These are phyloP conservation scores for Porpolomopsis calyptriformis DNA, from an alignment of 768 basidiomycete genomes.

Conservation along the genomic window DNA sequence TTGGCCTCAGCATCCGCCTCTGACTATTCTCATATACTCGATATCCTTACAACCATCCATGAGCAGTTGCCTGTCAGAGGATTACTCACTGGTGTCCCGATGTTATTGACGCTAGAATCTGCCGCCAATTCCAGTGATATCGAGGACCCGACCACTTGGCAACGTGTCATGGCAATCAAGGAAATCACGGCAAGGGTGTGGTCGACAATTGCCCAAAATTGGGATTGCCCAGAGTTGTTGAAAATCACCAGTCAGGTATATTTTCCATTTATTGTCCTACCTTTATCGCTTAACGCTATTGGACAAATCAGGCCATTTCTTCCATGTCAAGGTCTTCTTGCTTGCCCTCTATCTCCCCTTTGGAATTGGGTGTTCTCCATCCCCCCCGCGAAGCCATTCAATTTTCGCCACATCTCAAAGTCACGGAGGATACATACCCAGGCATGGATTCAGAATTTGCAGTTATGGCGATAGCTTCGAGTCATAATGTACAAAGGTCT, in stretches of 20 bases:
- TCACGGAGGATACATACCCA: conserved; percentile 22
- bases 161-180: conserved; percentile 44
- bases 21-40: conserved; percentile 65
- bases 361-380: conserved; percentile 32
- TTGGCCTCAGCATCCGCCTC: conserved; percentile 50
- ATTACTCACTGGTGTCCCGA: conserved; percentile 69
- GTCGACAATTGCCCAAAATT: conserved; percentile 57
- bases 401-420: conserved; percentile 25
- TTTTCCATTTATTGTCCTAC: conserved; percentile 6
- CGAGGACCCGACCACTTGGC: conserved; percentile 27
- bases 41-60: conserved; percentile 57
- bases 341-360: conserved; percentile 26
- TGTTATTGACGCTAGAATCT: conserved; percentile 67
- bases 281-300: conserved; percentile 7
- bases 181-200: conserved; percentile 58
- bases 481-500: conserved; percentile 45
- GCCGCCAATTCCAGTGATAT: conserved; percentile 35
- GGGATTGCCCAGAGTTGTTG: conserved; percentile 51
- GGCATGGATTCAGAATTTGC: conserved; percentile 45
- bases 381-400: conserved; percentile 33
- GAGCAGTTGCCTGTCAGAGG: conserved; percentile 66
- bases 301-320: conserved; percentile 32
- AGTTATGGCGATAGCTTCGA: conserved; percentile 44
- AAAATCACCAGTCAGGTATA: conserved; percentile 46
- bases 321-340: conserved; percentile 26